Evolutionary conservation across 768 basidiomycete genomes (phyloP).

Genomic region (Porphyrellus cyaneotinctus): DNA sequence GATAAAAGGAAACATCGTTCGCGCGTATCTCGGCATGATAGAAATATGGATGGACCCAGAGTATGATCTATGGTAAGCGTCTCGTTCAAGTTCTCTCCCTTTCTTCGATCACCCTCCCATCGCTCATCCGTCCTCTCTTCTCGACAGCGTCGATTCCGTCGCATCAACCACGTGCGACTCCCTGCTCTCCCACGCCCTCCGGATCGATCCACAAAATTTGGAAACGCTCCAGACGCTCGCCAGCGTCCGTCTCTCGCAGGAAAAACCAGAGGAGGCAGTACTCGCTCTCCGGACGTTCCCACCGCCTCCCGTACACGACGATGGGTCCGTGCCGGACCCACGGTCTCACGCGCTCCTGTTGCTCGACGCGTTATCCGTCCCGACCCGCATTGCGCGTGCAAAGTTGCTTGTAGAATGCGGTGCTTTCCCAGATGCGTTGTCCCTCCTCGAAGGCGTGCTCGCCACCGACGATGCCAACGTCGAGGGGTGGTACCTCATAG

Average conservation of each 20-base stretch:
- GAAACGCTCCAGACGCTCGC: slow-evolving; percentile 81
- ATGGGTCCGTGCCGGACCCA: background rate
- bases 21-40: slow-evolving; percentile 82
- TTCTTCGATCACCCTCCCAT: slow-evolving; percentile 1
- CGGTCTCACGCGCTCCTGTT: slow-evolving; percentile 36
- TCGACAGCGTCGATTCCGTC: slow-evolving; percentile 69
- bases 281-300: slow-evolving; percentile 33
- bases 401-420: slow-evolving; percentile 78
- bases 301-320: slow-evolving; percentile 7
- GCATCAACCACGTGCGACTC: slow-evolving; percentile 82
- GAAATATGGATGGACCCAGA: slow-evolving; percentile 96
- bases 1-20: slow-evolving; percentile 62
- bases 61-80: slow-evolving; percentile 76
- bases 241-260: slow-evolving; percentile 85
- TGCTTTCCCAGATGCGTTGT: slow-evolving; percentile 65
- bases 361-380: slow-evolving; percentile 49
- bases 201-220: slow-evolving; percentile 67
- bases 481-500: slow-evolving; percentile 92
- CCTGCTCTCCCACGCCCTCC: slow-evolving; percentile 66
- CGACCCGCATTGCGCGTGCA: slow-evolving; percentile 68
- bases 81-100: too few species aligned
- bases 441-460: slow-evolving; percentile 76
- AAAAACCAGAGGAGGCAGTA: slow-evolving; percentile 74
- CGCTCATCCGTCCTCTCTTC: background rate
- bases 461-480: slow-evolving; percentile 80